Evolutionary conservation across 1,284 basidiomycete genomes (phyloP), one percentile per base, ranked within the genome.

Genomic region (Microbotryum violaceum): DNA sequence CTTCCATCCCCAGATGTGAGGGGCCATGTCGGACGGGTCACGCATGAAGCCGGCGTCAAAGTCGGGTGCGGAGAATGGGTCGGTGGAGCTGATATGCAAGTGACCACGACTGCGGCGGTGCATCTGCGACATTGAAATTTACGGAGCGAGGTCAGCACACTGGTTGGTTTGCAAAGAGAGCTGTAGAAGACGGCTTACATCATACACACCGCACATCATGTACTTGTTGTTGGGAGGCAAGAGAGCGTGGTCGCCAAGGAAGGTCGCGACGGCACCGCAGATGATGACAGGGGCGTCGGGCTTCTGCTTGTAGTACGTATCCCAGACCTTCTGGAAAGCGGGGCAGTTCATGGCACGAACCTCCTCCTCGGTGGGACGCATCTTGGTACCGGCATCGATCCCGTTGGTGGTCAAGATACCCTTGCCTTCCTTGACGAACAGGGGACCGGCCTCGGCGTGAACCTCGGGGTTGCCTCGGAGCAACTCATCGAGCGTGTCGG

Each of bases 341-440:
- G 37, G 27, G 55, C 33, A 47, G 44, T 84, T 84, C 84, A 86
- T 85, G 74, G 84, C 83, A 71, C 84, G 84, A 57, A 86, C 75
- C 71, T 87, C 85, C 62, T 79, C 81, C 67, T 81, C 81, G 1
- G 81, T 83, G 0, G 85, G 85, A 37, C 85, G 83, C 65, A 86
- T 83, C 82, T 86, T 86, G 79, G 84, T 85, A 16, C 85, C 85
- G 59, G 85, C 85, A 73, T 86, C 85, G 69, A 86, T 86, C 45
- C 78, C 79, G 69, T 86, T 87, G 23, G 84, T 85, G 1, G 85
- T 81, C 54, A 85, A 76, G 44, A 83, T 78, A 1, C 83, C 85
- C 75, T 83, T 85, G 76, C 85, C 82, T 18, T 21, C 49, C 29
- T 52, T 46, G 8, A 49, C 44, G 21, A 33, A 61, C 23, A 42